phyloP scores from a whole-genome alignment of 495 filamentous ascomycete species.

The Neurospora discreta region DNA sequence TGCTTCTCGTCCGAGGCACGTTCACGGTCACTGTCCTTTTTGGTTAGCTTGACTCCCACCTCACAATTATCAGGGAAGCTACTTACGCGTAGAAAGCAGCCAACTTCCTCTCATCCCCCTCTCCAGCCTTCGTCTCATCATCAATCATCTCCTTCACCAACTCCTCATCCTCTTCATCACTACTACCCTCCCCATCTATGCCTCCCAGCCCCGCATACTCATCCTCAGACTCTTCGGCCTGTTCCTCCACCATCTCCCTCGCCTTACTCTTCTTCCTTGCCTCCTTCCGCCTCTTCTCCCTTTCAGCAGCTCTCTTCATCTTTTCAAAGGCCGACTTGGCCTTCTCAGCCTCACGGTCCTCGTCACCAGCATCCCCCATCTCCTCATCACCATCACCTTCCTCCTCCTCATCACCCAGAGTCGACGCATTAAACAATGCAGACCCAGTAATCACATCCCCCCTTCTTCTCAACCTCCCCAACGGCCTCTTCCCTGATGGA shows the following conservation, averaged over 20 bases:
- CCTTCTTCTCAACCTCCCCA: conserved; percentile 44
- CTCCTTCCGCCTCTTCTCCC: conserved; percentile 35
- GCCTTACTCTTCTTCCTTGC: conserved; percentile 76
- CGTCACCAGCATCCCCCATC: conserved; percentile 37
- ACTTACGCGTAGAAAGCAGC: conserved; percentile 86
- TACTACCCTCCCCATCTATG: conserved; percentile 74
- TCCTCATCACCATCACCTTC: conserved; percentile 42
- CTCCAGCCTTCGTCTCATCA: conserved; percentile 54
- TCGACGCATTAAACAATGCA: conserved; percentile 18
- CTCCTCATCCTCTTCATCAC: conserved; percentile 48
- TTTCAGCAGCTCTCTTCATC: conserved; percentile 59
- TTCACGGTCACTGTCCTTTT: conserved; percentile 47
- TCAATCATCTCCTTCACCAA: conserved; percentile 81
- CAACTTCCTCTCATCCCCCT: conserved; percentile 64
- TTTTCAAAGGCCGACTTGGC: conserved; percentile 47
- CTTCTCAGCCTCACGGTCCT: conserved; percentile 25
- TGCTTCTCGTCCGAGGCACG: conserved; percentile 66
- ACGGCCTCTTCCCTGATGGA: neutral
- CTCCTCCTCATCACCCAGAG: conserved; percentile 35
- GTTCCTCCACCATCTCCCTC: conserved; percentile 78
- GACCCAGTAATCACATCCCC: conserved; percentile 16
- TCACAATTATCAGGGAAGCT: neutral
- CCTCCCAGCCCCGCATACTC: conserved; percentile 95
- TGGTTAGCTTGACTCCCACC: conserved; percentile 3
- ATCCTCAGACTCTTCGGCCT: conserved; percentile 95